These are phyloP conservation scores for Leccinum variicolor DNA, from an alignment of 768 basidiomycete genomes.

Conservation along the genomic window DNA sequence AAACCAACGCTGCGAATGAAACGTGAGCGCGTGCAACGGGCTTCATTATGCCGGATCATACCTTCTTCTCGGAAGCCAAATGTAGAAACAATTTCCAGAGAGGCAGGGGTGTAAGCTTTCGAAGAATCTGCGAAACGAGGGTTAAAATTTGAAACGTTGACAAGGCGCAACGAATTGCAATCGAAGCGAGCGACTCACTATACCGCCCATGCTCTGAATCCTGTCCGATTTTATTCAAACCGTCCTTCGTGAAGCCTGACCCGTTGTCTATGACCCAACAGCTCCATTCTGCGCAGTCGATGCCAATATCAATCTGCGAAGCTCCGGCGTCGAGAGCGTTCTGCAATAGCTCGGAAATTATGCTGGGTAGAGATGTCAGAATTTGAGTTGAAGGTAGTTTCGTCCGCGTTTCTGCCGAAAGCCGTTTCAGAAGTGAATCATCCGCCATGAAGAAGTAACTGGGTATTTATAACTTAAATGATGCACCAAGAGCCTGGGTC, in stretches of 20 bases:
- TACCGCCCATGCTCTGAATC: constrained; percentile 58
- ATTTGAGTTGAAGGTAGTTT: constrained; percentile 81
- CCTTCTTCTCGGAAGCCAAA: constrained; percentile 97
- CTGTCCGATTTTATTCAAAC: constrained; percentile 51
- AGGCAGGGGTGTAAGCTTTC: constrained; percentile 55
- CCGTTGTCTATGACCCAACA: constrained; percentile 90
- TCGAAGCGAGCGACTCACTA: constrained; percentile 45
- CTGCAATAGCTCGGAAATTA: constrained; percentile 84
- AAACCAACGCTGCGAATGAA: constrained; percentile 64
- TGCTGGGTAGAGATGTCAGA: constrained; percentile 74
- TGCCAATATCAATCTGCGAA: constrained; percentile 60
- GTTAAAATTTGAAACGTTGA: neutral
- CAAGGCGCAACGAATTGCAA: neutral
- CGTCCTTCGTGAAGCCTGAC: constrained; percentile 61
- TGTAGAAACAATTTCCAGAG: constrained; percentile 51
- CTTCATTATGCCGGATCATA: constrained; percentile 24
- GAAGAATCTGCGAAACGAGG: constrained; percentile 56
- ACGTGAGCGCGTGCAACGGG: constrained; percentile 8
- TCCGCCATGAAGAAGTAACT: constrained; percentile 14
- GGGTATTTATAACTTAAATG: neutral
- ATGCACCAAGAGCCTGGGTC: neutral
- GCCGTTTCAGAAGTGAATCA: constrained; percentile 29
- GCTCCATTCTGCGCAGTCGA: constrained; percentile 75
- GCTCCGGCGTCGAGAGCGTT: constrained; percentile 87
- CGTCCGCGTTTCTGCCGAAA: constrained; percentile 61